Base-by-base conservation (phyloP, 768 basidiomycete species). In the Suillus spraguei region DNA sequence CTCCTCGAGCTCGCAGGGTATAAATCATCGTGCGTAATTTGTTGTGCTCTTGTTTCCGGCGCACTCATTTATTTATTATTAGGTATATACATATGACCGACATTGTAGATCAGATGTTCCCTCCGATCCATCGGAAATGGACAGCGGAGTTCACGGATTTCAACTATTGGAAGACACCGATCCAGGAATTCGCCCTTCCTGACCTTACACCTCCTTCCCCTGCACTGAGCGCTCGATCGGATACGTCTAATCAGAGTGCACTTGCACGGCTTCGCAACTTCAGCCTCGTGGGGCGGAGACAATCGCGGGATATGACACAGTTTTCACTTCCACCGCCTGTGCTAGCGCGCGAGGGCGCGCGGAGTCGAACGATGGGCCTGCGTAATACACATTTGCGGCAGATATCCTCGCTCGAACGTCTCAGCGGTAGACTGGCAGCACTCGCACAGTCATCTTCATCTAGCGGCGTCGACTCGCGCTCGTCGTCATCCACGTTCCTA, bases 61-160 rank as follows among this genome's bases (percentile, higher is more conserved):
- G 38, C 22, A 28, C 28, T 62, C 60, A 50, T 52, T 14, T 10
- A 4, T 33, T 60, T 10, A 3, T 38, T 60, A 36, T 53, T 60
- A 95, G 95, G 61, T 99, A 99, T 75, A 98, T 98, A 64, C 93
- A 96, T 72, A 96, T 99, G 94, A 97, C 96, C 9, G 96, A 99
- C 75, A 85, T 99, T n/a, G 97, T 99, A 17, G 96, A 99, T 78
- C 96, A 97, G 77, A 96, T 97, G 89, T 99, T 99, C 81, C 97
- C 97, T 39, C 94, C 97, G 0, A 95, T 99, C 61, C 85, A 95
- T 72, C 87, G 90, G 59, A 94, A 93, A 72, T 90, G 89, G 85
- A 84, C 89, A 14, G 87, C 92, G 1, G 95, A 96, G 72, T 99
- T 85, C 74, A 97, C 96, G 1, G 97, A 99, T 75, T 95, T 97